Evolutionary conservation across 2,329 filamentous ascomycete species (phyloP).

Genomic region (Neonectria punicea): DNA sequence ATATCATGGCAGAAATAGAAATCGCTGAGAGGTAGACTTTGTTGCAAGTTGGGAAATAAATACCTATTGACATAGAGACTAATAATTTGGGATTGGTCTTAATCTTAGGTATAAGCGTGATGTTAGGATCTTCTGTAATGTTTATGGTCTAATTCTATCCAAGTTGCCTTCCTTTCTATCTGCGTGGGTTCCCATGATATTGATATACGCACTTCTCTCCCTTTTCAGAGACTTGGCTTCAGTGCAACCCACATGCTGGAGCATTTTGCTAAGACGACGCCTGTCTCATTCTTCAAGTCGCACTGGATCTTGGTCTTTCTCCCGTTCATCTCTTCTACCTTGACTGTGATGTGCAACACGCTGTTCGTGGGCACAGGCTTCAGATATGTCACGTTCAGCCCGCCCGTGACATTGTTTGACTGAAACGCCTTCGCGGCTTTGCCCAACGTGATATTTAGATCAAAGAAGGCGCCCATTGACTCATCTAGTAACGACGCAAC

Average conservation of each 20-base stretch:
- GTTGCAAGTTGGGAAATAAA: not conserved
- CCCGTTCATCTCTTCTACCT: slow-evolving; percentile 46
- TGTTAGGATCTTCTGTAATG: not conserved
- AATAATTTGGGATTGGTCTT: no score
- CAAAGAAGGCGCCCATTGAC: slow-evolving; percentile 49
- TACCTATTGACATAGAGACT: no score
- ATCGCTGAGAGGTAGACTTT: not conserved
- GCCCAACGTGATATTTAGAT: slow-evolving; percentile 48
- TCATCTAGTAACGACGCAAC: slow-evolving; percentile 51
- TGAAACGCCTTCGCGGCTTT: slow-evolving; percentile 45
- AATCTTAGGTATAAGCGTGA: not conserved
- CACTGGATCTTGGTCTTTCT: slow-evolving; percentile 48
- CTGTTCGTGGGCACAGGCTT: slow-evolving; percentile 45
- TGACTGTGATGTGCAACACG: slow-evolving; percentile 46
- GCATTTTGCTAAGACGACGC: slow-evolving; percentile 44
- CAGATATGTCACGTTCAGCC: slow-evolving; percentile 49
- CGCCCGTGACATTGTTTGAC: slow-evolving; percentile 48
- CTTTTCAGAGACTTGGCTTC: slow-evolving; percentile 42
- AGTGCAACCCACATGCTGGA: slow-evolving; percentile 49
- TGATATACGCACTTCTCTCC: not conserved
- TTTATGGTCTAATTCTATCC: slow-evolving; percentile 16
- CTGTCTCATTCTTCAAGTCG: slow-evolving; percentile 45
- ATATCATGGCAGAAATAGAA: not conserved
- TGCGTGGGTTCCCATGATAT: not conserved
- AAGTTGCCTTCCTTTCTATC: not conserved